These are phyloP conservation scores for Vitis amurensis DNA, from an alignment of 164 flowering plant species.

Conservation along the genomic window DNA sequence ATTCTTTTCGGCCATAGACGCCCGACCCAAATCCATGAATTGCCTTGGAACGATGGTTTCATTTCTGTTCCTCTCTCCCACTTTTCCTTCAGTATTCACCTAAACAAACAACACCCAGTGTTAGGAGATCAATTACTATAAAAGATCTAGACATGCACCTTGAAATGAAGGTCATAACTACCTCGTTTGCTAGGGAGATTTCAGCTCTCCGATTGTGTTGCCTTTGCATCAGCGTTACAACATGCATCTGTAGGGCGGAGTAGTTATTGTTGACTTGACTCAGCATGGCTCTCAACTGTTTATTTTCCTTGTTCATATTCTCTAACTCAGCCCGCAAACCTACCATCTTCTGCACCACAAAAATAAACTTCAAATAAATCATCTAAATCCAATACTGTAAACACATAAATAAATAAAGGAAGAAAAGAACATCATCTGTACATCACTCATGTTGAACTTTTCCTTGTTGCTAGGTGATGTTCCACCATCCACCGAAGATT, in stretches of 20 bases:
- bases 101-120: background rate
- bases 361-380: background rate
- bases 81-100: slow-evolving; percentile 1
- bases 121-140: background rate
- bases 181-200: background rate
- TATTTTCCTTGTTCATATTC: slow-evolving; percentile 43
- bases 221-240: slow-evolving; percentile 31
- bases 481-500: slow-evolving; percentile 14
- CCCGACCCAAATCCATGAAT: slow-evolving; percentile 24
- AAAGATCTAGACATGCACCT: background rate
- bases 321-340: slow-evolving; percentile 30
- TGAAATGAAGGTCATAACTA: background rate
- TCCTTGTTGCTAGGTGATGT: background rate
- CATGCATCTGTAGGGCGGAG: slow-evolving; percentile 32
- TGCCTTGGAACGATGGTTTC: slow-evolving; percentile 9
- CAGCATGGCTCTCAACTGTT: slow-evolving; percentile 31
- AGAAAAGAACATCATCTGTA: background rate
- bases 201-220: slow-evolving; percentile 11
- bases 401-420: background rate
- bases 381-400: background rate
- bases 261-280: slow-evolving; percentile 32
- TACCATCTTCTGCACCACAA: slow-evolving; percentile 10
- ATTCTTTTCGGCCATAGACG: background rate
- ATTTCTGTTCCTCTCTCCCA: slow-evolving; percentile 4
- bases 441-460: slow-evolving; percentile 1